These are phyloP conservation scores for Linnemannia elongata DNA, from an alignment of 192 early-diverging fungal species.

Conservation along the genomic window DNA sequence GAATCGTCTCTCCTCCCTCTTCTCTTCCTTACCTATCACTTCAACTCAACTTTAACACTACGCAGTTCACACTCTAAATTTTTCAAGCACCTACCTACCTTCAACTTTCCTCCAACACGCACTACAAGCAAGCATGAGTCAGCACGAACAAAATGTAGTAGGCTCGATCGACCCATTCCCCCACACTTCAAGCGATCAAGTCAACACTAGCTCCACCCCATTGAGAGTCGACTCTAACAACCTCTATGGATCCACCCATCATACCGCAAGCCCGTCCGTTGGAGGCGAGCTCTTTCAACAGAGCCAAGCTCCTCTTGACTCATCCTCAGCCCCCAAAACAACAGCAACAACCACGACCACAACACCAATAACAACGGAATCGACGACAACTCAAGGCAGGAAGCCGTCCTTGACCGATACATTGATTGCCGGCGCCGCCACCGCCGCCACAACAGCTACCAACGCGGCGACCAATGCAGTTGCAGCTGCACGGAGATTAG, in stretches of 20 bases:
- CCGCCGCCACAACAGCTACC: conserved; percentile 12
- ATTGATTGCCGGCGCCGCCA: conserved; percentile 12
- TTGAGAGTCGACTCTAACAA: neutral
- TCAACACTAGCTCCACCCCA: neutral
- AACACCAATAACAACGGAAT: neutral
- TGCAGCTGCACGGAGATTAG: conserved; percentile 16
- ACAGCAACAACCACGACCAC: neutral
- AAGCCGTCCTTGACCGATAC: conserved; percentile 21
- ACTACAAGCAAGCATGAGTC: neutral
- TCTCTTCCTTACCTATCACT: neutral
- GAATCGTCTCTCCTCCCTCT: neutral
- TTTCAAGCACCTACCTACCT: neutral
- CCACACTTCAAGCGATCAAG: neutral
- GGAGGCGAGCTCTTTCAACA: neutral
- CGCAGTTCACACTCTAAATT: neutral
- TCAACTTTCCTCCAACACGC: neutral
- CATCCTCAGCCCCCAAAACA: neutral
- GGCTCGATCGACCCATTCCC: neutral
- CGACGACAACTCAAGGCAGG: neutral
- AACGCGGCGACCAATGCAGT: conserved; percentile 21
- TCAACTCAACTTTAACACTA: neutral
- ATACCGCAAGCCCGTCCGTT: neutral
- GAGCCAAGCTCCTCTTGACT: neutral
- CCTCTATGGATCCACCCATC: neutral
- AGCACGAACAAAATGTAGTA: neutral